Percentiles rank a stretch among this genome's conserved stretches.
These are phyloP conservation scores for Tulasnella sp. DNA, from an alignment of 768 basidiomycete genomes.

Conservation along the genomic window DNA sequence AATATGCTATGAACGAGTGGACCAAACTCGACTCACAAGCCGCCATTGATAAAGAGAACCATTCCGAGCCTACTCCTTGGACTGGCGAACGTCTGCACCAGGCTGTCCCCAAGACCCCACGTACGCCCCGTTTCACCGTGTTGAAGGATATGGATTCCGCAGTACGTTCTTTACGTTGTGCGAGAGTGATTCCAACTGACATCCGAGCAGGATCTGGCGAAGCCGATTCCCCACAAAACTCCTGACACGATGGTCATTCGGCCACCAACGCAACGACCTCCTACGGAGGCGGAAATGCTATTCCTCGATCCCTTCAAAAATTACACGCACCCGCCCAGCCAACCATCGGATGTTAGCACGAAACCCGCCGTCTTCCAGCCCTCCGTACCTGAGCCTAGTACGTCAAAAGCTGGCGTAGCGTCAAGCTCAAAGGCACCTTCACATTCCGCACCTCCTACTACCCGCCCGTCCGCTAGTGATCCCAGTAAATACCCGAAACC, in stretches of 20 bases:
- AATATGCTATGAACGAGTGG: conserved; percentile 26
- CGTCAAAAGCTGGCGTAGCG: conserved; percentile 19
- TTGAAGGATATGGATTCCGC: conserved; percentile 31
- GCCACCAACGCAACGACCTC: conserved; percentile 12
- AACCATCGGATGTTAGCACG: conserved; percentile 4
- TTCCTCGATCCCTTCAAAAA: conserved; percentile 31
- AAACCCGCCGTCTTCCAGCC: neutral
- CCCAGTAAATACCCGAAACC: conserved; percentile 41
- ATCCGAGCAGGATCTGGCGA: conserved; percentile 1
- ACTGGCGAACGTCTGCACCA: conserved; percentile 29
- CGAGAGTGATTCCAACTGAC: neutral
- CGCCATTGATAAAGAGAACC: conserved; percentile 32
- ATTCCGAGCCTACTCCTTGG: conserved; percentile 29
- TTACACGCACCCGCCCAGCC: conserved; percentile 20
- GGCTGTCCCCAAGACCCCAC: conserved; percentile 23
- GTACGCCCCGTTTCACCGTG: conserved; percentile 32
- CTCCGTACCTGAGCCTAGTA: neutral
- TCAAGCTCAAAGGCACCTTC: conserved; percentile 16
- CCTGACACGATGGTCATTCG: conserved; percentile 25
- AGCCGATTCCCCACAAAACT: conserved; percentile 9
- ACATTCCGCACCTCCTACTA: conserved; percentile 17
- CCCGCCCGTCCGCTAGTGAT: conserved; percentile 21
- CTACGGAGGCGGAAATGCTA: conserved; percentile 31
- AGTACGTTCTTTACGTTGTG: neutral
- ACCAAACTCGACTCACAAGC: conserved; percentile 33